Evolutionary conservation across 2,329 filamentous ascomycete genomes (phyloP).

Genomic region (Arthrobotrys sphaeroides): DNA sequence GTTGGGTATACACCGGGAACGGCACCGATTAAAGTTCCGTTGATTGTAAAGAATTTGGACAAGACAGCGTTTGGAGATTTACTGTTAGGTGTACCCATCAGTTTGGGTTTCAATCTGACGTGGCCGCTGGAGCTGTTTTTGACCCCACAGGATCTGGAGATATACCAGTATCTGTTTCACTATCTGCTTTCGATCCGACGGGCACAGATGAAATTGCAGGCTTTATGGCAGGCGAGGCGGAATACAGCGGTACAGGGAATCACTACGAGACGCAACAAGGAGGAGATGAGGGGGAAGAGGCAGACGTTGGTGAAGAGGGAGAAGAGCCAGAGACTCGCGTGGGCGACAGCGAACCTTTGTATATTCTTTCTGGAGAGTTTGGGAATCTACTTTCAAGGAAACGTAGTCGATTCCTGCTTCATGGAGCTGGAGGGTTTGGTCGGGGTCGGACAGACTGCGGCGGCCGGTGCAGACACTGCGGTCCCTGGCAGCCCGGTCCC

Average conservation of each 20-base stretch:
- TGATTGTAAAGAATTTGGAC: conserved; percentile 62
- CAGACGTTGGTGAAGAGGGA: conserved; percentile 72
- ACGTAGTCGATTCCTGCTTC: conserved; percentile 84
- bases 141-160: conserved; percentile 75
- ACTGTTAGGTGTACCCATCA: conserved; percentile 79
- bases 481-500: conserved; percentile 26
- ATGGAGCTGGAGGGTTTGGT: conserved; percentile 71
- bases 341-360: conserved; percentile 87
- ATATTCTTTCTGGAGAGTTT: conserved; percentile 90
- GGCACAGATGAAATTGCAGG: conserved; percentile 82
- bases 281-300: conserved; percentile 71
- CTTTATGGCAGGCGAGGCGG: conserved; percentile 85
- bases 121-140: conserved; percentile 90
- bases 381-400: conserved; percentile 86
- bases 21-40: conserved; percentile 54
- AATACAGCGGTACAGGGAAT: conserved; percentile 72
- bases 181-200: conserved; percentile 87
- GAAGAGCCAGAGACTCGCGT: conserved; percentile 78
- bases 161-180: conserved; percentile 84
- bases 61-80: conserved; percentile 75
- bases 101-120: conserved; percentile 75
- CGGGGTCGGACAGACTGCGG: conserved; percentile 55
- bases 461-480: neutral
- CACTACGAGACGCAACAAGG: conserved; percentile 70
- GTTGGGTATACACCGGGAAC: conserved; percentile 56